Evolutionary conservation across 2,329 filamentous ascomycete genomes (phyloP).

Genomic region (Epicoccum nigrum): DNA sequence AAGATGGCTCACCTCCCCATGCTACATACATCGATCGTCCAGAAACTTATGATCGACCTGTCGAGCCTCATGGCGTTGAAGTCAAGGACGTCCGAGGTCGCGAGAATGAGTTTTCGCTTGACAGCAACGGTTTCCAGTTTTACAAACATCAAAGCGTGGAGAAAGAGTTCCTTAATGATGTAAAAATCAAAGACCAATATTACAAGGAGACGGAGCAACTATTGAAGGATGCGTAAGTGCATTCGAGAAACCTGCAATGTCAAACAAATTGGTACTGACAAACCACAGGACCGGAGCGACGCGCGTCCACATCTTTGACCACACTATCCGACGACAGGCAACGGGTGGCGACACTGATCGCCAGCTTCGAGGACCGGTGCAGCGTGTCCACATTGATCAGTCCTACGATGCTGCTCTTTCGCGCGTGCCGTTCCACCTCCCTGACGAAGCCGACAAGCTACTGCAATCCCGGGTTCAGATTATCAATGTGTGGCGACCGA

Average conservation of each 20-base stretch:
- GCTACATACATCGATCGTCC: constrained; percentile 38
- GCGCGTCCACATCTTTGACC: constrained; percentile 66
- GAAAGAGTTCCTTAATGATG: constrained; percentile 46
- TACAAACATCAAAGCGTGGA: constrained; percentile 37
- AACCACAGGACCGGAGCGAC: constrained; percentile 61
- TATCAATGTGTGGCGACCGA: constrained; percentile 47
- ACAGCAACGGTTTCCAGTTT: constrained; percentile 49
- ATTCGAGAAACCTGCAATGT: background rate
- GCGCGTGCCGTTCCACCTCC: constrained; percentile 39
- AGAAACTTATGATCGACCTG: constrained; percentile 42
- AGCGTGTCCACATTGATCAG: constrained; percentile 65
- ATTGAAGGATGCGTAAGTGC: constrained; percentile 46
- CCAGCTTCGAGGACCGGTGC: constrained; percentile 53
- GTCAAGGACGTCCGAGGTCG: constrained; percentile 55
- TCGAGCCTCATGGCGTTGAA: constrained; percentile 33
- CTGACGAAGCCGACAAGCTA: constrained; percentile 39
- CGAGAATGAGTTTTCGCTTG: constrained; percentile 51
- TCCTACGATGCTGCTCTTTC: constrained; percentile 50
- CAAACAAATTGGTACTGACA: background rate
- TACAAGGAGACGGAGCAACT: constrained; percentile 46
- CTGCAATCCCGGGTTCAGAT: constrained; percentile 40
- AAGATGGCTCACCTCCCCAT: constrained; percentile 38
- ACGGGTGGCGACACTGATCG: constrained; percentile 29
- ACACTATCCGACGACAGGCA: constrained; percentile 62
- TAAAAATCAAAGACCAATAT: constrained; percentile 42